Conservation (phyloP, 2,329 filamentous ascomycete genomes). For the Fusarium drepaniforme region DNA sequence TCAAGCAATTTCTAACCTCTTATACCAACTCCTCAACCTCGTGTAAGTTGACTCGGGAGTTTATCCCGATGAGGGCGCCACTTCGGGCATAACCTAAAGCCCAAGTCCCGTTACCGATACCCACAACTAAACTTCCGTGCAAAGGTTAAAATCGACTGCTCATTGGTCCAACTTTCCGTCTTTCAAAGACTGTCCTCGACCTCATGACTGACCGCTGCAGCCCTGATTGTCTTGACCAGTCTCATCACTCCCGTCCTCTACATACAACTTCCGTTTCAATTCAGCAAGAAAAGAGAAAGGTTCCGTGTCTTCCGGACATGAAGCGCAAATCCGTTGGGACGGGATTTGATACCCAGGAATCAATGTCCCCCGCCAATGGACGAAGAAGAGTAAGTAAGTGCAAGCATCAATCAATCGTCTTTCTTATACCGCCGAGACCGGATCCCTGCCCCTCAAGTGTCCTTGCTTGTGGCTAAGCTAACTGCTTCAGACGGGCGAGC, state of each 20-base stretch:
- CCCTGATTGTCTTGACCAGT: background rate
- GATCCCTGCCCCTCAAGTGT: background rate
- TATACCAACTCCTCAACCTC: background rate
- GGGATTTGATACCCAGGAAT: background rate
- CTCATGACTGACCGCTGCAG: background rate
- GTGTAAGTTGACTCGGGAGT: background rate
- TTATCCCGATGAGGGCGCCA: background rate
- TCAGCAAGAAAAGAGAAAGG: background rate
- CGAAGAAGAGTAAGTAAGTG: background rate
- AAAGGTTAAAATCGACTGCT: background rate
- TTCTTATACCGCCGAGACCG: background rate
- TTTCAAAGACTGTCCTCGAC: background rate
- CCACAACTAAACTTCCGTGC: background rate
- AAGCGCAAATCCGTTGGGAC: background rate
- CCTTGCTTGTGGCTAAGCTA: background rate
- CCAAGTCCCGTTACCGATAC: background rate
- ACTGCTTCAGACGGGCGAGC: constrained; percentile 51
- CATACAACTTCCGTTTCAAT: background rate
- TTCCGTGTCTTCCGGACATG: background rate
- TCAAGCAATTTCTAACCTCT: background rate
- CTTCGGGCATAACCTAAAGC: background rate
- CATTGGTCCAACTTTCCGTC: background rate
- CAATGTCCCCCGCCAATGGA: background rate
- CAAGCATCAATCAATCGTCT: background rate
- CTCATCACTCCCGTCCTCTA: background rate